Base-by-base conservation (phyloP, 257 asterid species). In the Datura wrightii region DNA sequence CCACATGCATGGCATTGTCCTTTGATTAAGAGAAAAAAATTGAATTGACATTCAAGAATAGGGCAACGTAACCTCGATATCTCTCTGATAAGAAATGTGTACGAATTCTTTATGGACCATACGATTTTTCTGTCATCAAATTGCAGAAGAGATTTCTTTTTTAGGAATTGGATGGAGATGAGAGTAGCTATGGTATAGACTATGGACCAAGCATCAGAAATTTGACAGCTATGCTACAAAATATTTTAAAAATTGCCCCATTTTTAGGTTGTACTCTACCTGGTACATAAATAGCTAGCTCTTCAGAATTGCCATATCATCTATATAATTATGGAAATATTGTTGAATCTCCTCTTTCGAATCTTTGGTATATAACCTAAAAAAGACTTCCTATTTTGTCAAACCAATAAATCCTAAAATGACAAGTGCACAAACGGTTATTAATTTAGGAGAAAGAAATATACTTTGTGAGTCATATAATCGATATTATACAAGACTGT, bases 41-140 rank as follows among this genome's bases (percentile, higher is more conserved):
- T 24, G 34, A 41, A 42, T 6, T 18, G 3, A 18, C 5, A 56
- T 59, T 19, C 16, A 70, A 44, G 54, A 72, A 44, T 31, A 52
- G 42, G 53, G 37, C 70, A 58, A 58, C 56, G 31, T 24, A 24
- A 24, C 46, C 56, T 31, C 34, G 31, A 16, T 18, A 53, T 53
- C 66, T 54, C 36, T 53, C 18, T 63, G 14, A 62, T 16, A 52
- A 53, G 58, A 42, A 42, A 37, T 36, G 16, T 9, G 87, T 76
- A 87, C 84, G 79, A 15, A 62, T n/a, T 36, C 46, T 37, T 41
- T 82, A 4, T 84, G 85, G 36, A 87, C 85, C 89, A 82, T 83
- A 84, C 2, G 52, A 80, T 44, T 71, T 52, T 60, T 10, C 24
- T 54, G 52, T 37, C 66, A 62, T 63, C 67, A 72, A 18, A 36